These are phyloP conservation scores for Candida silvicultrix DNA, from an alignment of 805 yeast species.

Conservation along the genomic window DNA sequence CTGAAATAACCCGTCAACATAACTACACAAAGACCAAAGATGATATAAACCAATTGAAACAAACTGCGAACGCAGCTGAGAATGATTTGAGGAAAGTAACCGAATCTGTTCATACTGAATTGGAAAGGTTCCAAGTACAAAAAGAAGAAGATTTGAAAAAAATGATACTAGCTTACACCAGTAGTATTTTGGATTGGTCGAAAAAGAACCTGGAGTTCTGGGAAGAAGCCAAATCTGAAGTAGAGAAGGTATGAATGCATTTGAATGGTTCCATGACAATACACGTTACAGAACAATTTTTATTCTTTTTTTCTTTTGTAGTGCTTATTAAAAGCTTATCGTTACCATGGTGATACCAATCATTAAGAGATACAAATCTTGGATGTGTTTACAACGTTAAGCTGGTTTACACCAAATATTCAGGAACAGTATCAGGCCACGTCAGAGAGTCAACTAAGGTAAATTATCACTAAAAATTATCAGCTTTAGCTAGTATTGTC, in stretches of 20 bases:
- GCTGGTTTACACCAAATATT: no score
- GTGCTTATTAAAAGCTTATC: no score
- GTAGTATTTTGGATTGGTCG: conserved; percentile 60
- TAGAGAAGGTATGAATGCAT: neutral
- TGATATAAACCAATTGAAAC: conserved; percentile 40
- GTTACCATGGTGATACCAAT: no score
- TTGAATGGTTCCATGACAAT: no score
- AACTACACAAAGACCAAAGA: conserved; percentile 36
- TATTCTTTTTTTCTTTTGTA: no score
- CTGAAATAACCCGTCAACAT: conserved; percentile 55
- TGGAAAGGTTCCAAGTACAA: conserved; percentile 38
- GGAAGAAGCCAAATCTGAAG: conserved; percentile 46
- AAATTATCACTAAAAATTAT: no score
- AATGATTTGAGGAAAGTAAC: conserved; percentile 44
- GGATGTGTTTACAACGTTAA: no score
- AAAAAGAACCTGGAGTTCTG: conserved; percentile 59
- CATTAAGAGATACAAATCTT: no score
- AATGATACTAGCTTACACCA: conserved; percentile 47
- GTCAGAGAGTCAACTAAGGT: no score
- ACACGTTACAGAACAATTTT: no score
- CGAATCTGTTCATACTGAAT: conserved; percentile 34
- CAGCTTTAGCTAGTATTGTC: no score
- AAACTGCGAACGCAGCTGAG: conserved; percentile 46
- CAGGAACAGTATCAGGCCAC: no score
- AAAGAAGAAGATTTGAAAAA: conserved; percentile 46